These are phyloP conservation scores for Mycena latifolia DNA, from an alignment of 768 basidiomycete genomes.

Conservation along the genomic window DNA sequence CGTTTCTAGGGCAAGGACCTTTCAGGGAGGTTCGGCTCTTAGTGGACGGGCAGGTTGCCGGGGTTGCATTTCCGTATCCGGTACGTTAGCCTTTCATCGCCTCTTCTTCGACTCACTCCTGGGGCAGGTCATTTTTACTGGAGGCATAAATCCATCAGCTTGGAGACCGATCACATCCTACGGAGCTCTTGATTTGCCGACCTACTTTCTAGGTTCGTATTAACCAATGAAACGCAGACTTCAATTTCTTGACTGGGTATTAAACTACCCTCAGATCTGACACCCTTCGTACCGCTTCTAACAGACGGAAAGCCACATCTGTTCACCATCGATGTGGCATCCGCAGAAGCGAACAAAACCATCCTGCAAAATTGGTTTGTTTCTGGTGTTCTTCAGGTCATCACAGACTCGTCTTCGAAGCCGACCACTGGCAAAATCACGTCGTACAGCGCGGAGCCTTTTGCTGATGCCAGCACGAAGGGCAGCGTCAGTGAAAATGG, in stretches of 20 bases:
- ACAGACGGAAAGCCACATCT: constrained; percentile 78
- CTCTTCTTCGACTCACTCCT: too few species aligned
- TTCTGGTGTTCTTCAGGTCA: constrained; percentile 76
- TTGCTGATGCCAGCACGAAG: constrained; percentile 62
- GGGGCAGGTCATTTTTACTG: constrained; percentile 75
- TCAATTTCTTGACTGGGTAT: too few species aligned
- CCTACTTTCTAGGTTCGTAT: too few species aligned
- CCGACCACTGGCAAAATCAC: constrained; percentile 80
- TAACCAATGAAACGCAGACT: too few species aligned
- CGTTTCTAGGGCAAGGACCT: constrained; percentile 54
- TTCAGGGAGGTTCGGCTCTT: constrained; percentile 64
- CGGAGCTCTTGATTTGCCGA: constrained; percentile 82
- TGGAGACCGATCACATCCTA: constrained; percentile 82
- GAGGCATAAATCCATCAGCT: constrained; percentile 75
- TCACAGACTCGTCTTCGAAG: constrained; percentile 69
- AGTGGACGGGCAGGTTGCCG: constrained; percentile 60
- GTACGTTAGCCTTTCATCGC: constrained; percentile 35
- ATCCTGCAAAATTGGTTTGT: constrained; percentile 85
- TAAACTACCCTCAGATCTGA: constrained; percentile 83
- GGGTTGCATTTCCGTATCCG: constrained; percentile 64
- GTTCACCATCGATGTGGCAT: constrained; percentile 79
- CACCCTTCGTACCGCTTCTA: constrained; percentile 80
- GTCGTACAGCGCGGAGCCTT: constrained; percentile 66
- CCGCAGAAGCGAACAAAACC: constrained; percentile 73
- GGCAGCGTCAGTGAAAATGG: constrained; percentile 55